Evolutionary conservation across 2,329 filamentous ascomycete genomes (phyloP).

Genomic region (Dothistroma pini): DNA sequence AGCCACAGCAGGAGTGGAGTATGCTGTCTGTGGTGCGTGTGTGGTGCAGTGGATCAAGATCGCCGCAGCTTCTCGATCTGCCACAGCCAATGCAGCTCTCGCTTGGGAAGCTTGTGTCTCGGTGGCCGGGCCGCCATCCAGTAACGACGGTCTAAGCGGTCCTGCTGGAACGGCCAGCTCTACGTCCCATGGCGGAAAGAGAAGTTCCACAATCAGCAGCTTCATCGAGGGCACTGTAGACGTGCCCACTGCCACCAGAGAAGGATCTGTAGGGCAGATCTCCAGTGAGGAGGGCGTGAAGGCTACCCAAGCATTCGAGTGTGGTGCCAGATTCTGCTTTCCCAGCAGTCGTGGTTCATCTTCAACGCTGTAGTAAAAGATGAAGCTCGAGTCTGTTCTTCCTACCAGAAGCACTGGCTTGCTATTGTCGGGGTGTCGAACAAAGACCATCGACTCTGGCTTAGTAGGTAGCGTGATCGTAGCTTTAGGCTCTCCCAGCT

Average conservation of each 20-base stretch:
- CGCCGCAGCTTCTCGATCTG: constrained; percentile 57
- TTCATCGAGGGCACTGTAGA: constrained; percentile 61
- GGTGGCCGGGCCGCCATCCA: constrained; percentile 23
- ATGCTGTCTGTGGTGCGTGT: constrained; percentile 60
- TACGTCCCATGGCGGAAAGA: constrained; percentile 45
- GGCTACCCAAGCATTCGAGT: constrained; percentile 61
- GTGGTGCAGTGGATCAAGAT: constrained; percentile 59
- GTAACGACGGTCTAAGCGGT: constrained; percentile 21
- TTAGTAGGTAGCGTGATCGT: constrained; percentile 49
- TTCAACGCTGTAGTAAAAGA: constrained; percentile 53
- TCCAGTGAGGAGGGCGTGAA: constrained; percentile 59
- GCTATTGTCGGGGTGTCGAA: constrained; percentile 47
- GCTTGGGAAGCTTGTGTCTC: constrained; percentile 52
- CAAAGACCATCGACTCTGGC: constrained; percentile 56
- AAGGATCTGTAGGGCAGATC: constrained; percentile 52
- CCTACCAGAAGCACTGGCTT: constrained; percentile 52
- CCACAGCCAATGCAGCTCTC: constrained; percentile 48
- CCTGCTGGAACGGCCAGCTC: constrained; percentile 14
- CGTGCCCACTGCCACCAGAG: constrained; percentile 57
- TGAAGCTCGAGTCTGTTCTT: constrained; percentile 55
- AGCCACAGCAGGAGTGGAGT: constrained; percentile 58
- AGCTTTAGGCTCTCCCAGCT: constrained; percentile 40
- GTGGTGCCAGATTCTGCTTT: constrained; percentile 58
- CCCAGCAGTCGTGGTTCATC: constrained; percentile 45
- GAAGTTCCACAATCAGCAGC: constrained; percentile 55